phyloP scores from a whole-genome alignment of 1,139 yeast genomes.

The Kodamaea alishanica region DNA sequence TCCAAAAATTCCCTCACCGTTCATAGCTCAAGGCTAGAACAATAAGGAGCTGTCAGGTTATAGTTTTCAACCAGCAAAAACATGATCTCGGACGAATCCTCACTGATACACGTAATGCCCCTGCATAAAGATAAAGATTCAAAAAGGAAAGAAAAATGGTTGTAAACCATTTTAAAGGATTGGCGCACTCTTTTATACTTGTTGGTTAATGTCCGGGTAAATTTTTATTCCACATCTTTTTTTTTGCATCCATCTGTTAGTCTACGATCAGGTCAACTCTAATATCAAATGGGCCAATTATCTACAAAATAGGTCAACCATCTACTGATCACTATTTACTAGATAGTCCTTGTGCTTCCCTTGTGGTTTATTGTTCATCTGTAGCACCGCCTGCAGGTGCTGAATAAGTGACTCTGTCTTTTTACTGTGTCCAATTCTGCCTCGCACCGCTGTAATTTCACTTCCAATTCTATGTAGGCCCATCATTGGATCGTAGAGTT shows the following conservation, averaged over 20 bases:
- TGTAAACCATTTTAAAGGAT: constrained; percentile 8
- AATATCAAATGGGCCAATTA: neutral
- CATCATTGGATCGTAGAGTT: constrained; percentile 22
- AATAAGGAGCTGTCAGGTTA: constrained; percentile 95
- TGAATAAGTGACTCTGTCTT: constrained; percentile 8
- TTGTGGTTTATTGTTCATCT: constrained; percentile 1
- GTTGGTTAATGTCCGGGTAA: constrained; percentile 18
- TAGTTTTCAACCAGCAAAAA: constrained; percentile 99
- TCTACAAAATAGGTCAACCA: neutral
- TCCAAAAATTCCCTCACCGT: constrained; percentile 79
- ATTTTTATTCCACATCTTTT: constrained; percentile 2
- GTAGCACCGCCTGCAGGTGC: constrained; percentile 1
- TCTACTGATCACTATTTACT: neutral
- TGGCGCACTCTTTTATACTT: constrained; percentile 15
- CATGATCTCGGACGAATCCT: constrained; percentile 99
- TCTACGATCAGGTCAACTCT: no score
- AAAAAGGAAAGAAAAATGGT: constrained; percentile 19
- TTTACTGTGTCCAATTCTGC: constrained; percentile 21
- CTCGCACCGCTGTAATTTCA: constrained; percentile 6
- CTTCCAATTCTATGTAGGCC: constrained; percentile 8
- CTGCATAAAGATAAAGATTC: constrained; percentile 90
- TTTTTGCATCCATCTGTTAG: neutral
- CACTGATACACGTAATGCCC: constrained; percentile 99
- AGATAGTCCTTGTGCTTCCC: neutral
- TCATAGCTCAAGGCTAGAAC: constrained; percentile 45